A percentile compares a stretch with the other conserved stretches of the same genome.
These are phyloP conservation scores for Ascochyta clinopodiicola DNA, from an alignment of 2,329 filamentous ascomycete species.

Conservation along the genomic window DNA sequence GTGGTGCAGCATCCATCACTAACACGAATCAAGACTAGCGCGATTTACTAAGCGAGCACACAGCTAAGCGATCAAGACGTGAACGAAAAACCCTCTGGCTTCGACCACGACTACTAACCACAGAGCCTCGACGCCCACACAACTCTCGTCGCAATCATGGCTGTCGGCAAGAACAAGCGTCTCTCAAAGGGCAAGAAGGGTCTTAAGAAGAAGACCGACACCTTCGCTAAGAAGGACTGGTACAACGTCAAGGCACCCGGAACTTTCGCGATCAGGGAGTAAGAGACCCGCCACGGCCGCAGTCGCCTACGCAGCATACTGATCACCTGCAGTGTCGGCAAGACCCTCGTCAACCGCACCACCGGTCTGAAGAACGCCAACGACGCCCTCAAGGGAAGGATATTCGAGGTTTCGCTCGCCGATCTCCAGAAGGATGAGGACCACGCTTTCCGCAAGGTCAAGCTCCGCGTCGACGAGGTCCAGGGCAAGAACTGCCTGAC, in stretches of 20 bases:
- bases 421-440: slow-evolving; percentile 99
- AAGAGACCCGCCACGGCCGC: slow-evolving; percentile 56
- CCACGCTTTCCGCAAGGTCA: slow-evolving; percentile 99
- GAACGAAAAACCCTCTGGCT: slow-evolving; percentile 17
- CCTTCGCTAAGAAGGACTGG: slow-evolving; percentile 99
- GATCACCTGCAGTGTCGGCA: slow-evolving; percentile 79
- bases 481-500: slow-evolving; percentile 99
- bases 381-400: slow-evolving; percentile 97
- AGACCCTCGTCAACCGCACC: slow-evolving; percentile 99
- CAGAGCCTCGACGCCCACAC: slow-evolving; percentile 38
- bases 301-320: slow-evolving; percentile 15
- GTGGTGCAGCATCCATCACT: too few relatives aligned
- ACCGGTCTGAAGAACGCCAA: slow-evolving; percentile 99
- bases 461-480: slow-evolving; percentile 97
- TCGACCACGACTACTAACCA: slow-evolving; percentile 42
- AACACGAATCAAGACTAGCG: too few relatives aligned
- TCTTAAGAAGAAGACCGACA: slow-evolving; percentile 99
- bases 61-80: slow-evolving; percentile 9
- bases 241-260: slow-evolving; percentile 98
- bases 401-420: slow-evolving; percentile 98
- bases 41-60: slow-evolving; percentile 15
- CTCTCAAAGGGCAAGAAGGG: slow-evolving; percentile 99
- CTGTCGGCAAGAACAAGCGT: slow-evolving; percentile 99
- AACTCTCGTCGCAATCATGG: slow-evolving; percentile 71
- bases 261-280: slow-evolving; percentile 96